Conservation (phyloP, 225 moss, liverwort and hornwort genomes). For the Sphagnum contortum region DNA sequence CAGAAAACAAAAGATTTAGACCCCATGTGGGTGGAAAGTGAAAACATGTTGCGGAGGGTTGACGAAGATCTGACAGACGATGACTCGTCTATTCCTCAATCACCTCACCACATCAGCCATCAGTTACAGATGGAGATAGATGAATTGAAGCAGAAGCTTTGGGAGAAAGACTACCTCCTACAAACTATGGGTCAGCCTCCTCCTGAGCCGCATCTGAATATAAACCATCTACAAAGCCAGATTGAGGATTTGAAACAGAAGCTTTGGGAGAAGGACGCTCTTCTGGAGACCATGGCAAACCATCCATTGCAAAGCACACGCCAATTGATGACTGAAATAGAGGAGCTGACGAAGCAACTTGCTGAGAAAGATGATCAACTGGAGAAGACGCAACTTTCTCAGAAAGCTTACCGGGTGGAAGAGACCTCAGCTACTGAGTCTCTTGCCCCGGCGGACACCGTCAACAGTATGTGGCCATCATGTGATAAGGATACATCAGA, state of each 20-base stretch:
- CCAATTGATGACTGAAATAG: slow-evolving; percentile 8
- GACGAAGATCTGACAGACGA: slow-evolving; percentile 40
- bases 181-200: slow-evolving; percentile 18
- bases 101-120: slow-evolving; percentile 25
- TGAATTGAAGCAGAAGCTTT: slow-evolving; percentile 56
- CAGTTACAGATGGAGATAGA: slow-evolving; percentile 41
- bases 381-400: slow-evolving; percentile 6
- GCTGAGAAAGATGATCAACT: slow-evolving; percentile 29
- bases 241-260: slow-evolving; percentile 59
- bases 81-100: slow-evolving; percentile 7
- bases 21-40: slow-evolving; percentile 58
- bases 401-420: too few relatives aligned
- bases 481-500: slow-evolving; percentile 24
- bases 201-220: background rate
- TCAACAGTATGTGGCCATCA: background rate
- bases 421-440: slow-evolving; percentile 10
- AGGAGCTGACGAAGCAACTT: slow-evolving; percentile 28
- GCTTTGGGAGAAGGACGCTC: slow-evolving; percentile 51
- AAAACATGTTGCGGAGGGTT: slow-evolving; percentile 58
- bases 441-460: slow-evolving; percentile 14
- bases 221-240: slow-evolving; percentile 24
- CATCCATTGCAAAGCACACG: slow-evolving; percentile 1
- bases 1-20: slow-evolving; percentile 42
- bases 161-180: slow-evolving; percentile 56
- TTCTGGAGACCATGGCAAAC: slow-evolving; percentile 37